These are phyloP conservation scores for Fusarium sp. DNA, from an alignment of 2,329 filamentous ascomycete genomes.

Conservation along the genomic window DNA sequence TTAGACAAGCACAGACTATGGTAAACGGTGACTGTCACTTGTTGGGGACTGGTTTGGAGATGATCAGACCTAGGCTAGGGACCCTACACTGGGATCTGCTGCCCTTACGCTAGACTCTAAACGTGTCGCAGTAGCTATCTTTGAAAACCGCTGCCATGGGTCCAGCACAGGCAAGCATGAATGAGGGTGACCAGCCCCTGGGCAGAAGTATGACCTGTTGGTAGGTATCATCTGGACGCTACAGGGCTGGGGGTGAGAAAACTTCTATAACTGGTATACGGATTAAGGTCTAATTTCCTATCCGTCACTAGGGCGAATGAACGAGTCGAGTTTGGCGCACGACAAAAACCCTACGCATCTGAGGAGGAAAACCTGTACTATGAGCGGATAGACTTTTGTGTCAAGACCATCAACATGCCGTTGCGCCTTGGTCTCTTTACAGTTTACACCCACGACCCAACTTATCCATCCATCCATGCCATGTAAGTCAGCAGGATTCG, in stretches of 20 bases:
- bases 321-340: slow-evolving; percentile 3
- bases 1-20: not conserved
- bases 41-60: slow-evolving; percentile 38
- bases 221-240: slow-evolving; percentile 39
- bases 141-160: slow-evolving; percentile 49
- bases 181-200: slow-evolving; percentile 31
- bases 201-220: slow-evolving; percentile 41
- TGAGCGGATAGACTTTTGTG: slow-evolving; percentile 3
- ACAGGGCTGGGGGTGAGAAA: slow-evolving; percentile 33
- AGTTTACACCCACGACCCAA: slow-evolving; percentile 5
- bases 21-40: slow-evolving; percentile 4
- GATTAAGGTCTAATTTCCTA: slow-evolving; percentile 30
- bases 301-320: slow-evolving; percentile 27
- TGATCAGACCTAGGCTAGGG: slow-evolving; percentile 46
- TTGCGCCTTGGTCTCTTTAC: slow-evolving; percentile 2
- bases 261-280: slow-evolving; percentile 34
- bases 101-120: slow-evolving; percentile 43
- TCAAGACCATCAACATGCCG: slow-evolving; percentile 17
- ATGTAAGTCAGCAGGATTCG: slow-evolving; percentile 45
- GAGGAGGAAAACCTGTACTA: not conserved
- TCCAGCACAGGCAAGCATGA: slow-evolving; percentile 34
- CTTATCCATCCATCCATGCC: slow-evolving; percentile 7
- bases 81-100: slow-evolving; percentile 37
- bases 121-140: slow-evolving; percentile 35
- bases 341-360: slow-evolving; percentile 17